Base-by-base conservation (phyloP, 2,329 filamentous ascomycete species). In the Nemania abortiva region DNA sequence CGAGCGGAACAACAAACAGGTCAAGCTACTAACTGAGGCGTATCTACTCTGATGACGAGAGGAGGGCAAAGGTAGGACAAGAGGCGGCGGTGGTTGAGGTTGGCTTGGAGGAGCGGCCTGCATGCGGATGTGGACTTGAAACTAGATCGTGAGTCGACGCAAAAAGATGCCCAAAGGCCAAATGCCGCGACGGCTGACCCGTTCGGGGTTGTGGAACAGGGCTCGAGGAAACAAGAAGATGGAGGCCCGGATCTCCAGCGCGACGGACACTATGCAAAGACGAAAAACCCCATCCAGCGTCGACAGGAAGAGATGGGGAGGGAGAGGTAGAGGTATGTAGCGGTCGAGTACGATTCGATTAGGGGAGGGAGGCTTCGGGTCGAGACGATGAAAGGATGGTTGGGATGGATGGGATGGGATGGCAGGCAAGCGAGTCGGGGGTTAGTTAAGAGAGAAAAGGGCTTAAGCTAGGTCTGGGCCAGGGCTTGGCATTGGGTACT, bases 161-260 rank as follows among this genome's bases (percentile, higher is more conserved):
- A 63, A 70, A 70, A 72, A 50, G 62, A 60, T 68, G 62, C 62
- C 65, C 66, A 69, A 63, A 67, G 47, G 60, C 69, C 74, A 77
- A 77, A 77, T 75, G 73, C 75, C 76, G 76, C 76, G 72, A 73
- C 72, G 68, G 71, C 72, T 68, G 57, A 55, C 68, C 63, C 66
- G 52, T 57, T 65, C 58, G 65, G 57, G 55, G 42, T 58, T 29
- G 63, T 65, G 63, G 29, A 65, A 66, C 62, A 69, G 63, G 63
- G 58, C 47, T 66, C 61, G 65, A 57, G 63, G 59, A 52, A 69
- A 60, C 31, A 66, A 69, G n/a, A 68, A 61, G 64, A 70, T 73
- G 76, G 76, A 77, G 76, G 76, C 75, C 76, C 75, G 75, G 74
- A 77, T 77, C 75, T 76, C 76, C 76, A 77, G 74, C 75, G 74